Percentiles rank a stretch among this genome's conserved stretches.
These are phyloP conservation scores for Suaeda aralocaspica DNA, from an alignment of 148 eudicot genomes.

Conservation along the genomic window DNA sequence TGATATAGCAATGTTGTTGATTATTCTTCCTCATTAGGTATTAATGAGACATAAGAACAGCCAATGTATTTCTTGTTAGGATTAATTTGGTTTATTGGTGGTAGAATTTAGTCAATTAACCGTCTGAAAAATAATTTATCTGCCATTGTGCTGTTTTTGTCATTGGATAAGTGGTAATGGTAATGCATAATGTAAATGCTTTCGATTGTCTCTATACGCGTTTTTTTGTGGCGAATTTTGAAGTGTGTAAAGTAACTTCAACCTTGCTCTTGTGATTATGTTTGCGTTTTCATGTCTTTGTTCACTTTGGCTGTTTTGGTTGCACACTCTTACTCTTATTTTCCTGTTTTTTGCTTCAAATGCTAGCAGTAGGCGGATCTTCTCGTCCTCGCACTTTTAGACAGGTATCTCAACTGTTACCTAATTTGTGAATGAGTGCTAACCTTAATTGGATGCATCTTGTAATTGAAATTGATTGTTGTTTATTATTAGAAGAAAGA, in stretches of 20 bases:
- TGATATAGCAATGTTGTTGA: too few relatives aligned
- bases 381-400: conserved; percentile 82
- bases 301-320: not conserved
- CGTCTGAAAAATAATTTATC: too few relatives aligned
- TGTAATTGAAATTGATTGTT: not conserved
- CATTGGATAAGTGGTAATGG: too few relatives aligned
- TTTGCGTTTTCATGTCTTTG: not conserved
- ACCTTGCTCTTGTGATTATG: not conserved
- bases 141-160: too few relatives aligned
- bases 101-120: too few relatives aligned
- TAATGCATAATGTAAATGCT: not conserved
- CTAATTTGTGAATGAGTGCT: conserved; percentile 1
- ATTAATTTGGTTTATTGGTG: too few relatives aligned
- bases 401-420: conserved; percentile 34
- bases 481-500: conserved; percentile 48
- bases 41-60: too few relatives aligned
- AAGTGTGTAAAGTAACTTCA: not conserved
- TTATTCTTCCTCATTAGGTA: too few relatives aligned
- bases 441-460: not conserved
- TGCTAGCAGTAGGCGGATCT: conserved; percentile 56
- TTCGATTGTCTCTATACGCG: not conserved
- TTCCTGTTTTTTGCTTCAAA: conserved; percentile 6
- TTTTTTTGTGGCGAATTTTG: not conserved
- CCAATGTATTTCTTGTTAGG: too few relatives aligned
- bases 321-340: not conserved